Evolutionary conservation across 2,329 filamentous ascomycete species (phyloP), one percentile per base, ranked within the genome.

Genomic region (Pseudopyricularia cyperi): DNA sequence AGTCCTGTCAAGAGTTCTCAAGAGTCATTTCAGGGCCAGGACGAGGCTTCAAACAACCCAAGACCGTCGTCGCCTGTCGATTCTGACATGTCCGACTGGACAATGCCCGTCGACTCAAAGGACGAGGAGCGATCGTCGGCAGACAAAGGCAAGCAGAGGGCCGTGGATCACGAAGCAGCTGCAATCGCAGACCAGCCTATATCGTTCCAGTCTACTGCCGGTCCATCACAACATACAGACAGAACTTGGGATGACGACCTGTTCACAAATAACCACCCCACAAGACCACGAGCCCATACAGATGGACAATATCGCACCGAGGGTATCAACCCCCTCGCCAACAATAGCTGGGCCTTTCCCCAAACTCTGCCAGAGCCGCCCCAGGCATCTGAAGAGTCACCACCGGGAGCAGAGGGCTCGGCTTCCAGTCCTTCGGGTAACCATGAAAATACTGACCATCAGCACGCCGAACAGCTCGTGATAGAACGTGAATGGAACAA

Each of bases 301-400:
- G 80, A 82, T 58, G 79, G 79, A 0, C 76, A 76, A 4, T 68
- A 67, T 44, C 60, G 63, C 6, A 66, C 66, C 4, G 65, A 69
- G 8, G 63, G 64, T 2, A 65, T 73, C 51, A 75, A 79, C 50
- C 74, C 75, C 0, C 61, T 83, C 15, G 79, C 72, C 1, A 78
- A 78, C 60, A 81, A 81, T 55, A 82, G 67, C 57, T 84, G 80
- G 80, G 73, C 72, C 0, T 83, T 82, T 57, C 66, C 69, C 19
- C 19, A 26, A 24, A 26, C 39, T 3, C 24, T 26, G 11, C 39
- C 39, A 24, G 39, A 44, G 12, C 37, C 37, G 1, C 22, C 39
- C 14, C 22, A 44, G 19, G 19, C 22, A 44, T 44, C 22, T 2
- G 39, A 44, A 26, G 39, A 44, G 39, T 12, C 39, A 26, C 19